Evolutionary conservation across 2,329 filamentous ascomycete genomes (phyloP), one percentile per base, ranked within the genome.

Genomic region (Sporothrix luriei): DNA sequence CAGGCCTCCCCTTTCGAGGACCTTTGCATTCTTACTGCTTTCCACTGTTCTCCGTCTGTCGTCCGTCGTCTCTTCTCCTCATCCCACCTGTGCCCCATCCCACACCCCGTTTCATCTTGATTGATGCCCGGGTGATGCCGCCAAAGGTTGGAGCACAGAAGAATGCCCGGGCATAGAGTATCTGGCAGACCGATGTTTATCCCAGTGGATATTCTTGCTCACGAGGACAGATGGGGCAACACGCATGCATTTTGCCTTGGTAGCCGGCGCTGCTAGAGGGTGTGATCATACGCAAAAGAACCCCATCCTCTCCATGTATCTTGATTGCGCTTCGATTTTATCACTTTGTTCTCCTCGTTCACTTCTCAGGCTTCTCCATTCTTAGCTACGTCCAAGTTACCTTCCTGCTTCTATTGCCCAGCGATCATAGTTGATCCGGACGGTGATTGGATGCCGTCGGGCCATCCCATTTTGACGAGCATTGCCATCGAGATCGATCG

Each of bases 101-200:
- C 40, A 49, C 48, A 24, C 38, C 38, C 29, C 57, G 57, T 62
- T 64, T 64, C 61, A 49, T 64, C 61, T 49, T 64, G 59, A 49
- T 64, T 49, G 57, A 62, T n/a, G 21, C 51, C 51, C 24, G 24
- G 57, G 38, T 21, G 40, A 46, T 46, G 46, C 38, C 57, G 57
- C 26, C 38, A 26, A 21, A 62, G 21, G 1, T 46, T 13, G 38
- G 38, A 14, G 38, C 57, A 62, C 38, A 46, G 26, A 19, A 61
- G 33, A 38, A 40, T 43, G 21, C 16, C 29, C 55, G 55, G 54
- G 19, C 16, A 40, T 54, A 29, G 29, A 40, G 55, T 13, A 43
- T n/a, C 57, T 26, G 29, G 26, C n/a, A 19, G 57, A 21, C 38
- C 38, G 21, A 26, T 10, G 57, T 43, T 62, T 24, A 61, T 26